Evolutionary conservation across 2,329 filamentous ascomycete genomes (phyloP).

Genomic region (Ilyonectria sp.): DNA sequence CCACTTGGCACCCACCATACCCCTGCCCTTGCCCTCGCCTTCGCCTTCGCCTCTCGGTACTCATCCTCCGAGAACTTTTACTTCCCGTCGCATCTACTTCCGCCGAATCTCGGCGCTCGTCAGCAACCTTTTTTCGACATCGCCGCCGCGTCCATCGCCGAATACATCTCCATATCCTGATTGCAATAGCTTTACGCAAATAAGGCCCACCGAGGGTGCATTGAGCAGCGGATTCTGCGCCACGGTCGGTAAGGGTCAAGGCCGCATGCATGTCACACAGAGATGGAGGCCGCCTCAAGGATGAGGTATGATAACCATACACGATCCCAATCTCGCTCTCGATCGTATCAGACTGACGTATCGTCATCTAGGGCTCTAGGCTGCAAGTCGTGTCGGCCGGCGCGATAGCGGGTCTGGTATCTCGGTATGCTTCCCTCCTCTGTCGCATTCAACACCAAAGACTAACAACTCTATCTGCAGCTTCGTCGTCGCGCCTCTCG

Average conservation of each 20-base stretch:
- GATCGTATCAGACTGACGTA: constrained; percentile 24
- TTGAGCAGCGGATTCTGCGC: constrained; percentile 41
- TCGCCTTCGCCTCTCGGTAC: constrained; percentile 30
- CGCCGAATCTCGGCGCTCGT: constrained; percentile 34
- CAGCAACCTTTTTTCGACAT: constrained; percentile 46
- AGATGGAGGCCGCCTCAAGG: constrained; percentile 64
- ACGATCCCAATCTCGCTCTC: neutral
- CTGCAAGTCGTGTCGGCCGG: constrained; percentile 71
- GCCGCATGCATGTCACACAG: constrained; percentile 55
- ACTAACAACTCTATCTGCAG: constrained; percentile 58
- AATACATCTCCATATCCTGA: neutral
- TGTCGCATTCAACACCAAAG: neutral
- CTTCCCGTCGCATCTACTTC: constrained; percentile 27
- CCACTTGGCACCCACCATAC: neutral
- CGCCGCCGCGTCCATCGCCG: neutral
- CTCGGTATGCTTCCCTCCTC: constrained; percentile 72
- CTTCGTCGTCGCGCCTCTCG: constrained; percentile 94
- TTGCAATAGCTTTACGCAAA: neutral
- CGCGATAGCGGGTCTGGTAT: constrained; percentile 84
- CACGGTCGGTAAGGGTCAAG: constrained; percentile 38
- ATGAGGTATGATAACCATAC: constrained; percentile 64
- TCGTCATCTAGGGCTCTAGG: constrained; percentile 63
- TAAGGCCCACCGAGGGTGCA: neutral
- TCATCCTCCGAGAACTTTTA: constrained; percentile 34
- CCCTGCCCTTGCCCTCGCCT: neutral